Conservation (phyloP, 2,329 filamentous ascomycete species). For the Pyricularia grisea region DNA sequence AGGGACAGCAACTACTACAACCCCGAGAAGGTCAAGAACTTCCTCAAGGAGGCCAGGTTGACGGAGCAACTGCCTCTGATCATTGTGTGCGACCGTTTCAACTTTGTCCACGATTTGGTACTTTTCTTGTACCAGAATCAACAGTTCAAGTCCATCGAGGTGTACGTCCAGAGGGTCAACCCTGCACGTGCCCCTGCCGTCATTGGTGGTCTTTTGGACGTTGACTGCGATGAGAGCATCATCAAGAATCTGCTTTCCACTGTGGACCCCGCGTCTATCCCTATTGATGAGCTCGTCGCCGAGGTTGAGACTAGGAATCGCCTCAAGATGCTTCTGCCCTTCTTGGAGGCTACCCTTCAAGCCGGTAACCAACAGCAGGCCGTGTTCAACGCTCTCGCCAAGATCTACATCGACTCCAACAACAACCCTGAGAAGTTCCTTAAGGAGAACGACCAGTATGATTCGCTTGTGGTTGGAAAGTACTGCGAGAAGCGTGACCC, state of each 20-base stretch:
- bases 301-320: constrained; percentile 96
- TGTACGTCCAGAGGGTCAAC: constrained; percentile 96
- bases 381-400: constrained; percentile 92
- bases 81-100: constrained; percentile 98
- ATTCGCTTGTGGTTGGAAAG: constrained; percentile 84
- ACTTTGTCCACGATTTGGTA: constrained; percentile 95
- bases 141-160: constrained; percentile 97
- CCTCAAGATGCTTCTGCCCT: constrained; percentile 88
- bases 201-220: constrained; percentile 85
- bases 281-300: constrained; percentile 84
- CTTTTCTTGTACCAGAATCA: constrained; percentile 98
- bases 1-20: constrained; percentile 87
- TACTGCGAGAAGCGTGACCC: constrained; percentile 99
- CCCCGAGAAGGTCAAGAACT: constrained; percentile 96
- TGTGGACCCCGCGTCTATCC: constrained; percentile 75
- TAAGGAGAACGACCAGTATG: constrained; percentile 95
- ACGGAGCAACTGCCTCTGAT: constrained; percentile 92
- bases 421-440: constrained; percentile 97
- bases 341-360: constrained; percentile 85
- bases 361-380: constrained; percentile 92
- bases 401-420: constrained; percentile 99
- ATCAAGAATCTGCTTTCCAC: constrained; percentile 87
- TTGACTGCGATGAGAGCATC: constrained; percentile 92
- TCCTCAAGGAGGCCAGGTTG: constrained; percentile 90
- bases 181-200: constrained; percentile 84